Evolutionary conservation across 345 rosid genomes (phyloP).

Genomic region (Camelina hispida): DNA sequence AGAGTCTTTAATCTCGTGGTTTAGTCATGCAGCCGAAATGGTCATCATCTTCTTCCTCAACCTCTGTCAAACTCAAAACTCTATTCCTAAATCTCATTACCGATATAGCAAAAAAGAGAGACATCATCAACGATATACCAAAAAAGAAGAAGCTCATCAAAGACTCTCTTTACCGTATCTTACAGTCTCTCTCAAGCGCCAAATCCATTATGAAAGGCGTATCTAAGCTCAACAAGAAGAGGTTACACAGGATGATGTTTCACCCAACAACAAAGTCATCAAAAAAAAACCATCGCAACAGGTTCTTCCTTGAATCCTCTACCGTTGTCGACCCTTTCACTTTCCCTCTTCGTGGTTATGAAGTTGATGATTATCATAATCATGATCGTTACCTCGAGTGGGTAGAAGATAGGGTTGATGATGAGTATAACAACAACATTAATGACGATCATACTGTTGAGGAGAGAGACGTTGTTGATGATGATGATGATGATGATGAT

Average conservation of each 20-base stretch:
- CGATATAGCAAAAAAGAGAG: background rate
- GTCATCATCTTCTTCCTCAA: constrained; percentile 40
- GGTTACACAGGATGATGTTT: constrained; percentile 31
- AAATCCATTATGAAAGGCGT: constrained; percentile 53
- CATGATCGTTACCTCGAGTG: constrained; percentile 56
- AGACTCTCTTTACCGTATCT: constrained; percentile 59
- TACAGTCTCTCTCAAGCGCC: constrained; percentile 60
- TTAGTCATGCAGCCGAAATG: constrained; percentile 33
- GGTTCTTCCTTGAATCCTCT: constrained; percentile 66
- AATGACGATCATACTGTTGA: constrained; percentile 4
- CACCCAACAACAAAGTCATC: constrained; percentile 43
- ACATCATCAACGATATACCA: constrained; percentile 43
- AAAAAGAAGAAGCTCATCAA: background rate
- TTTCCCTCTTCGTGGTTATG: constrained; percentile 34
- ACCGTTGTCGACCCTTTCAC: constrained; percentile 46
- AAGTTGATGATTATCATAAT: constrained; percentile 6
- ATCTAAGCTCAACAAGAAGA: constrained; percentile 47
- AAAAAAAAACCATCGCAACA: constrained; percentile 50
- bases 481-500: constrained; percentile 26
- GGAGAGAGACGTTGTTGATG: background rate
- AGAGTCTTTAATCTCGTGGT: constrained; percentile 7
- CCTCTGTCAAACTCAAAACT: constrained; percentile 59
- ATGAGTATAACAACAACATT: constrained; percentile 4
- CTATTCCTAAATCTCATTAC: constrained; percentile 60
- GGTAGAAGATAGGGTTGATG: constrained; percentile 53